A percentile compares a stretch with the other conserved stretches of the same genome.
Evolutionary conservation across 768 basidiomycete genomes (phyloP).

Genomic region (Boletus subparvulus): DNA sequence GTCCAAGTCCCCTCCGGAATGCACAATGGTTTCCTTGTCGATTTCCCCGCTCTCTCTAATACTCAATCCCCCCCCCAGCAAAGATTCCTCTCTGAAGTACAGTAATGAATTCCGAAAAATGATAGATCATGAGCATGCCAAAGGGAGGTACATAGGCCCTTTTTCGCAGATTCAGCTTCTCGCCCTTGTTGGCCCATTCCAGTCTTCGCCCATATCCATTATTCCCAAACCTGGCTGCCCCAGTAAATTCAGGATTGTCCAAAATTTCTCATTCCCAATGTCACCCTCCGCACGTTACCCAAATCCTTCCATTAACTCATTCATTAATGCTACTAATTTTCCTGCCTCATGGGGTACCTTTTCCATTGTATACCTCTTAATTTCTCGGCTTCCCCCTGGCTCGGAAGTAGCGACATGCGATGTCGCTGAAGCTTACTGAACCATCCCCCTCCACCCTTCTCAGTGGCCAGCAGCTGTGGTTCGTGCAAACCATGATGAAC

Average conservation of each 20-base stretch:
- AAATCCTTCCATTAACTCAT: neutral
- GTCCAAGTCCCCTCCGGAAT: no score
- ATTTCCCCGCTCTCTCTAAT: neutral
- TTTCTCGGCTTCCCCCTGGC: no score
- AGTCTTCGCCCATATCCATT: neutral
- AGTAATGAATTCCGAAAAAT: neutral
- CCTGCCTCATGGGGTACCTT: neutral
- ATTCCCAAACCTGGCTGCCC: neutral
- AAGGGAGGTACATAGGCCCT: neutral
- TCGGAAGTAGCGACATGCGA: neutral
- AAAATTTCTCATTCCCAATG: neutral
- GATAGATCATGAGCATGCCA: neutral
- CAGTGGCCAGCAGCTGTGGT: neutral
- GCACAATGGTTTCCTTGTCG: neutral
- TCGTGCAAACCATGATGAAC: no score
- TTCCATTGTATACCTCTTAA: neutral
- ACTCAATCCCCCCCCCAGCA: neutral
- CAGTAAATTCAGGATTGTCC: neutral
- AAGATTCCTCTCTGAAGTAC: neutral
- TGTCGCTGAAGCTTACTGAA: neutral
- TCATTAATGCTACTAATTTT: rapidly evolving
- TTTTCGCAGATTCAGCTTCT: no score
- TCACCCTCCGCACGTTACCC: rapidly evolving
- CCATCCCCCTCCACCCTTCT: neutral
- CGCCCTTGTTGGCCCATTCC: neutral